Evolutionary conservation across 257 asterid species (phyloP).

Genomic region (Echites panduratus): DNA sequence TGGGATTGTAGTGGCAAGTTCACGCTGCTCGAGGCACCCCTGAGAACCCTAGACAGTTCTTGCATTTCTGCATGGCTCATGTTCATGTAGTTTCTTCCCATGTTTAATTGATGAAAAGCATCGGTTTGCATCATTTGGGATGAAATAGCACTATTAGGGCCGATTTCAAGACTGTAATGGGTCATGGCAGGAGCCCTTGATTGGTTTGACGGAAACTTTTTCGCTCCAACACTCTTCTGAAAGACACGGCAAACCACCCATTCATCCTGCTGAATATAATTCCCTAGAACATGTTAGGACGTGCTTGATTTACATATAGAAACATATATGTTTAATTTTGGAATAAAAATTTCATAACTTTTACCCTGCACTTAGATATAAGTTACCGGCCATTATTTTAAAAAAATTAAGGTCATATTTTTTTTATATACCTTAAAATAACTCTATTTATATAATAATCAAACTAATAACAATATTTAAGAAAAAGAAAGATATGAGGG

Average conservation of each 20-base stretch:
- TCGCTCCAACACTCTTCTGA: slow-evolving; percentile 67
- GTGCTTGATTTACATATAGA: too few relatives aligned
- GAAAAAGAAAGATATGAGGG: too few relatives aligned
- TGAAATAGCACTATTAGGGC: slow-evolving; percentile 31
- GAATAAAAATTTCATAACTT: too few relatives aligned
- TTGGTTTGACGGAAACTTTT: slow-evolving; percentile 55
- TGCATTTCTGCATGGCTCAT: slow-evolving; percentile 56
- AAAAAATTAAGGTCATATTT: too few relatives aligned
- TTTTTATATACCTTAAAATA: too few relatives aligned
- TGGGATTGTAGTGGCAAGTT: slow-evolving; percentile 47
- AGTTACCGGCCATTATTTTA: too few relatives aligned
- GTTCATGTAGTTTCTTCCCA: slow-evolving; percentile 44
- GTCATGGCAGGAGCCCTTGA: slow-evolving; percentile 40
- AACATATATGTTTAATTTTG: too few relatives aligned
- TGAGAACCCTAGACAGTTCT: slow-evolving; percentile 37
- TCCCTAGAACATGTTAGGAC: background rate
- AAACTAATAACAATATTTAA: too few relatives aligned
- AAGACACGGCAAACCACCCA: too few relatives aligned
- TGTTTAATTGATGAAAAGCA: slow-evolving; percentile 37
- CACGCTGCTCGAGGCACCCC: slow-evolving; percentile 31
- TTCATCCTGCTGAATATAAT: too few relatives aligned
- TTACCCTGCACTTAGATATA: too few relatives aligned
- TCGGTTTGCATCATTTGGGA: slow-evolving; percentile 44
- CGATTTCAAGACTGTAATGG: slow-evolving; percentile 45
- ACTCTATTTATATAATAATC: too few relatives aligned